Evolutionary conservation across 2,329 filamentous ascomycete genomes (phyloP).

Genomic region (Diaporthe amygdali): DNA sequence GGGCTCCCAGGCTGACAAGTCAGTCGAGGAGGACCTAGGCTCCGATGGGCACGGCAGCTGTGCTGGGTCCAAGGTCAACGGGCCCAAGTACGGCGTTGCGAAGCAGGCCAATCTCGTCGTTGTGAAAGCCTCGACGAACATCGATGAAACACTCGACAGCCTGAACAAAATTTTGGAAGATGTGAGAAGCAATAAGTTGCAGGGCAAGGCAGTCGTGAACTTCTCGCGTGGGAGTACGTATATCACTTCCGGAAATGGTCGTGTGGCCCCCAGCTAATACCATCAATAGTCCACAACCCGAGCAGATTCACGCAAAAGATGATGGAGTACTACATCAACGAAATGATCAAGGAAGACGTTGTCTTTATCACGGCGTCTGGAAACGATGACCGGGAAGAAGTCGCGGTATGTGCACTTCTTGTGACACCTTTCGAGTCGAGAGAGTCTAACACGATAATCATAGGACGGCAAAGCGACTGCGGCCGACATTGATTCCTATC

Average conservation of each 20-base stretch:
- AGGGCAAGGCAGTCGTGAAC: neutral
- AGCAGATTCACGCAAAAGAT: neutral
- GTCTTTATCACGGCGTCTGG: neutral
- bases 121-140: neutral
- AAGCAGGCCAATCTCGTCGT: slow-evolving; percentile 1
- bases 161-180: neutral
- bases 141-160: neutral
- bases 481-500: neutral
- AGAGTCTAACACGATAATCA: neutral
- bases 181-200: neutral
- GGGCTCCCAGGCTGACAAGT: neutral
- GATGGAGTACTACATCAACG: neutral
- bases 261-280: neutral
- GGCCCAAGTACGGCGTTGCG: neutral
- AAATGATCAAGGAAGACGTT: slow-evolving; percentile 1
- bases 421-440: neutral
- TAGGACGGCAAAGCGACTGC: neutral
- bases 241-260: fast-evolving
- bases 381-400: slow-evolving; percentile 6
- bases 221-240: neutral
- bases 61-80: slow-evolving; percentile 3
- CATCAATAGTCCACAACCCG: neutral
- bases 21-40: neutral
- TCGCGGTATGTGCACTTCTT: neutral
- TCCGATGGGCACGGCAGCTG: slow-evolving; percentile 4